phyloP scores from a whole-genome alignment of 2,329 filamentous ascomycete species.

The Macrophomina tecta region DNA sequence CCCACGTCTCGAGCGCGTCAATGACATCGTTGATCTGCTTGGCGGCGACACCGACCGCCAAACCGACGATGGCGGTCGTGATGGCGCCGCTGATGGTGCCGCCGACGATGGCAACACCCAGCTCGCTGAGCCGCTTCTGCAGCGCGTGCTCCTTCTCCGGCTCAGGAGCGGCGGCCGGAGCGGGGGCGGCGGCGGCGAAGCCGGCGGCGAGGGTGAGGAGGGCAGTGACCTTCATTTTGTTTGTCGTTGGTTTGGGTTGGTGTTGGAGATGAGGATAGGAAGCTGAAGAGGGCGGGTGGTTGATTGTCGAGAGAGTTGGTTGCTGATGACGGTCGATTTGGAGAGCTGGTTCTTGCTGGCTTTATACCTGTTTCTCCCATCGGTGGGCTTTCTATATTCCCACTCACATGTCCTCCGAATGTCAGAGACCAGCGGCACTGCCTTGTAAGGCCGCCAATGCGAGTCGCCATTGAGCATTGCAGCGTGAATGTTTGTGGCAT shows the following conservation, averaged over 20 bases:
- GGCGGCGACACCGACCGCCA: slow-evolving; percentile 1
- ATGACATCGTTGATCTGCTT: not conserved
- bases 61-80: slow-evolving; percentile 4
- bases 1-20: not conserved
- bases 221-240: not conserved
- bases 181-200: not conserved
- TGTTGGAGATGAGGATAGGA: not conserved
- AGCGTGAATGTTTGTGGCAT: not conserved
- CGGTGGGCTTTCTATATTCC: not conserved
- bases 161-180: not conserved
- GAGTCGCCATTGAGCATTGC: not conserved
- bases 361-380: not conserved
- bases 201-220: slow-evolving; percentile 2
- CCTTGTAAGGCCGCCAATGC: not conserved
- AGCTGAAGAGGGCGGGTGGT: not conserved
- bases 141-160: not conserved
- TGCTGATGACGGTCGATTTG: not conserved
- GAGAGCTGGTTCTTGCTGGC: not conserved
- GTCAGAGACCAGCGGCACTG: not conserved
- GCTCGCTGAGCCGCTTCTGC: not conserved
- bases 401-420: not conserved
- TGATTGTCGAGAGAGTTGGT: not conserved
- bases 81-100: slow-evolving; percentile 1
- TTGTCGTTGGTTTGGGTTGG: not conserved
- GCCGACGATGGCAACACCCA: not conserved